Evolutionary conservation across 306 rosid species (phyloP).

Genomic region (Castanea mollissima): DNA sequence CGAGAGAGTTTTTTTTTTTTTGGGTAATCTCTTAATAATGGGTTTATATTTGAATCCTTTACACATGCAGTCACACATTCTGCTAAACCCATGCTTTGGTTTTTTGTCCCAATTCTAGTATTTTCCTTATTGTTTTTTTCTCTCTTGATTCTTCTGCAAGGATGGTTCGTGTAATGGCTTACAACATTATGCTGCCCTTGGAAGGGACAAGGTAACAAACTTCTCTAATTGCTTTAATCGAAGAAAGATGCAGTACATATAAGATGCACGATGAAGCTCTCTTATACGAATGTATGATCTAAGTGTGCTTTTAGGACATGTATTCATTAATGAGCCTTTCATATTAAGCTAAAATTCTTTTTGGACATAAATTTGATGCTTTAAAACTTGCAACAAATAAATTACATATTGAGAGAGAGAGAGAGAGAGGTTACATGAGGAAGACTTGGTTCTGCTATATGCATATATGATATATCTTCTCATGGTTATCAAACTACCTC

Average conservation of each 20-base stretch:
- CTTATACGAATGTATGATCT: background rate
- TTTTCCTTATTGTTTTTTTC: background rate
- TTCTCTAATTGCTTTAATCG: slow-evolving; percentile 7
- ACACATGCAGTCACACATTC: background rate
- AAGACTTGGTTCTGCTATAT: background rate
- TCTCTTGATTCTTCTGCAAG: slow-evolving; percentile 42
- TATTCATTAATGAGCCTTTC: background rate
- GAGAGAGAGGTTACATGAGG: background rate
- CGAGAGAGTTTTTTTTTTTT: background rate
- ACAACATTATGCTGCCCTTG: slow-evolving; percentile 98
- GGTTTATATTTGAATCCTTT: background rate
- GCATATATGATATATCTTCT: background rate
- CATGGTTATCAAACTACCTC: background rate
- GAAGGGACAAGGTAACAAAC: slow-evolving; percentile 86
- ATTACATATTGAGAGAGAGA: background rate
- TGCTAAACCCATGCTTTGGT: slow-evolving; percentile 10
- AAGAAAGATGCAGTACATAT: background rate
- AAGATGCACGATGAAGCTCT: background rate
- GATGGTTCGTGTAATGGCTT: slow-evolving; percentile 99
- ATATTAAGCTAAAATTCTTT: background rate
- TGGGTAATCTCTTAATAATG: too few species aligned
- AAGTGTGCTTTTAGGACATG: background rate
- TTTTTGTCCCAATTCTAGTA: slow-evolving; percentile 11
- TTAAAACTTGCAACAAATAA: background rate
- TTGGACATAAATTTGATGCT: background rate